phyloP scores from a whole-genome alignment of 2,329 filamentous ascomycete genomes.

The Sporothrix mexicana region DNA sequence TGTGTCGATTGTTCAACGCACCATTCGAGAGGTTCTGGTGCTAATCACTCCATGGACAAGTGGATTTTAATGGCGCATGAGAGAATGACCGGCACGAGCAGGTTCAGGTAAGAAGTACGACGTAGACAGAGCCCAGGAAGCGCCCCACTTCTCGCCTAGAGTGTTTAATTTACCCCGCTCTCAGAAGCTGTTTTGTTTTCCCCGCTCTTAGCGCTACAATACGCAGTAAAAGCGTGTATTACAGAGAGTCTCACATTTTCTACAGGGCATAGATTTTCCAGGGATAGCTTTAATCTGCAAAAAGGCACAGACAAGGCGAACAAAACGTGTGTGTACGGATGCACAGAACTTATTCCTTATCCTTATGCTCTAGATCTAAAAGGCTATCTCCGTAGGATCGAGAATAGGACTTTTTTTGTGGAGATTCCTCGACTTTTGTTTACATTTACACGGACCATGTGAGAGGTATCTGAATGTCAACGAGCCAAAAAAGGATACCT shows the following conservation, averaged over 20 bases:
- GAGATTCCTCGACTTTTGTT: background rate
- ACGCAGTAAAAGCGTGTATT: no score
- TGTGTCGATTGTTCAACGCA: constrained; percentile 19
- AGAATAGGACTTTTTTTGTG: no score
- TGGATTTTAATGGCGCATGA: constrained; percentile 3
- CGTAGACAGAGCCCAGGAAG: background rate
- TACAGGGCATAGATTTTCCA: no score
- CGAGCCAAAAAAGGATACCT: background rate
- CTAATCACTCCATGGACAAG: constrained; percentile 15
- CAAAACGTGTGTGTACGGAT: no score
- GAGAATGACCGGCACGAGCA: constrained; percentile 6
- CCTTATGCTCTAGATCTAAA: no score
- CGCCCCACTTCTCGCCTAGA: constrained; percentile 7
- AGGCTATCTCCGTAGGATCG: no score
- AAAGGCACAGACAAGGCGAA: no score
- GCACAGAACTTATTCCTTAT: background rate
- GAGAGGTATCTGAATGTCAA: background rate
- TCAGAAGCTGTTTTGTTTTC: constrained; percentile 3
- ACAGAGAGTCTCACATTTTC: no score
- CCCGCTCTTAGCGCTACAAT: background rate
- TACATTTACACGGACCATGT: background rate
- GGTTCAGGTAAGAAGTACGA: constrained; percentile 1
- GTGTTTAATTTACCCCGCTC: constrained; percentile 17
- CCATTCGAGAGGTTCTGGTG: constrained; percentile 3
- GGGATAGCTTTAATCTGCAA: no score